phyloP scores from a whole-genome alignment of 2,329 filamentous ascomycete species.

The Xylariaceae sp. region DNA sequence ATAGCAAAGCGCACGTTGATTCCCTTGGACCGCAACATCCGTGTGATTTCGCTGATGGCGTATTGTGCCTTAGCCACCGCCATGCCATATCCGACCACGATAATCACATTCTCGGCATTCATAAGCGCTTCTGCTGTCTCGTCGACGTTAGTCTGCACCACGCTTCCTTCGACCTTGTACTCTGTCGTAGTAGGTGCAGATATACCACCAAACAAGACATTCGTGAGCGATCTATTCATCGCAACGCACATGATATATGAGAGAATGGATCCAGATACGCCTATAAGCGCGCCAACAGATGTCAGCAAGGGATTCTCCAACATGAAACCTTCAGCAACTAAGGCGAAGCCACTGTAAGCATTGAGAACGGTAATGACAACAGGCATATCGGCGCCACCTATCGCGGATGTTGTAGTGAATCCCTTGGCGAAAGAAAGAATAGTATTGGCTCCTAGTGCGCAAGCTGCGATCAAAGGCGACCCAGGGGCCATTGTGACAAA shows the following conservation, averaged over 20 bases:
- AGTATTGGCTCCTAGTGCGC: conserved; percentile 70
- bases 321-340: conserved; percentile 91
- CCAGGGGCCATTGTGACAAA: conserved; percentile 79
- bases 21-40: conserved; percentile 65
- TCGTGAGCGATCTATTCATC: conserved; percentile 87
- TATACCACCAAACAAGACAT: conserved; percentile 83
- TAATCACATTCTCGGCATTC: conserved; percentile 78
- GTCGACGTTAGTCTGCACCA: conserved; percentile 73
- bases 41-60: conserved; percentile 76
- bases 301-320: conserved; percentile 80
- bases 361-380: conserved; percentile 89
- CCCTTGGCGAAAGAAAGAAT: conserved; percentile 78
- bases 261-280: conserved; percentile 81
- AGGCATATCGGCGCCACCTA: conserved; percentile 91
- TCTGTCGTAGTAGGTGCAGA: conserved; percentile 57
- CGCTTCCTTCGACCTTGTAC: conserved; percentile 72
- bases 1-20: conserved; percentile 85
- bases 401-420: conserved; percentile 80
- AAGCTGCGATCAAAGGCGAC: conserved; percentile 71
- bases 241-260: conserved; percentile 84
- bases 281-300: conserved; percentile 79
- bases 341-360: conserved; percentile 83
- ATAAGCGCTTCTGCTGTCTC: conserved; percentile 72
- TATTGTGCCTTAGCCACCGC: conserved; percentile 92
- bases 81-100: conserved; percentile 91